Conservation (phyloP, 2,329 filamentous ascomycete genomes). For the Sclerotinia sclerotiorum region DNA sequence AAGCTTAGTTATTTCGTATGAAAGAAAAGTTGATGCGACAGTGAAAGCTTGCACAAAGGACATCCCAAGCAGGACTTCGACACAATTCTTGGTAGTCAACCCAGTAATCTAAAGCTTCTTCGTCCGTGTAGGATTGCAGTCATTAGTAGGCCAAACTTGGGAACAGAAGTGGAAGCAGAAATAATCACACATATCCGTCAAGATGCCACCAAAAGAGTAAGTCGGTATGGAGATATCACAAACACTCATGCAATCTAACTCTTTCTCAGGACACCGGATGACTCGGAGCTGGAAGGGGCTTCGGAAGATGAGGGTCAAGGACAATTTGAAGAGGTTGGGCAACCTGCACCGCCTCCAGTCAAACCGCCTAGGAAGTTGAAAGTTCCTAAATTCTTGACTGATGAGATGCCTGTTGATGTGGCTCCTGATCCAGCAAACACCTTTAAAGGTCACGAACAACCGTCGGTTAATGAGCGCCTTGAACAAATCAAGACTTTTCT, state of each 20-base stretch:
- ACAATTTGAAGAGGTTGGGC: not conserved
- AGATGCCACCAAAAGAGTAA: not conserved
- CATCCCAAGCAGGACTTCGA: not conserved
- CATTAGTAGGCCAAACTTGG: not conserved
- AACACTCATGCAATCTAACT: not conserved
- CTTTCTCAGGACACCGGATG: not conserved
- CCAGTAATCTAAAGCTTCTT: not conserved
- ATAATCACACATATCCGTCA: not conserved
- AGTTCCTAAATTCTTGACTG: slow-evolving; percentile 14
- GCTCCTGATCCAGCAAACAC: not conserved
- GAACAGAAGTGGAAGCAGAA: slow-evolving; percentile 3
- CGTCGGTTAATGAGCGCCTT: slow-evolving; percentile 41
- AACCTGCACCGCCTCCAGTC: not conserved
- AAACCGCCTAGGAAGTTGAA: slow-evolving; percentile 1
- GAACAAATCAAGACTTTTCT: slow-evolving; percentile 48
- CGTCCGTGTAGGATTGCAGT: not conserved
- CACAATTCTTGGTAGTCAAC: not conserved
- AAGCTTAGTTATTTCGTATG: slow-evolving; percentile 3
- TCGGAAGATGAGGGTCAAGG: not conserved
- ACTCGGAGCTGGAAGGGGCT: not conserved
- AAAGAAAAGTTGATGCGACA: not conserved
- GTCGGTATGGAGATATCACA: not conserved
- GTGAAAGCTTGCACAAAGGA: slow-evolving; percentile 11
- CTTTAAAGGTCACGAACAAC: slow-evolving; percentile 39
- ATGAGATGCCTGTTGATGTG: not conserved